A percentile compares a stretch with the other conserved stretches of the same genome.
Evolutionary conservation across 768 basidiomycete genomes (phyloP).

Genomic region (Cubamyces lactineus): DNA sequence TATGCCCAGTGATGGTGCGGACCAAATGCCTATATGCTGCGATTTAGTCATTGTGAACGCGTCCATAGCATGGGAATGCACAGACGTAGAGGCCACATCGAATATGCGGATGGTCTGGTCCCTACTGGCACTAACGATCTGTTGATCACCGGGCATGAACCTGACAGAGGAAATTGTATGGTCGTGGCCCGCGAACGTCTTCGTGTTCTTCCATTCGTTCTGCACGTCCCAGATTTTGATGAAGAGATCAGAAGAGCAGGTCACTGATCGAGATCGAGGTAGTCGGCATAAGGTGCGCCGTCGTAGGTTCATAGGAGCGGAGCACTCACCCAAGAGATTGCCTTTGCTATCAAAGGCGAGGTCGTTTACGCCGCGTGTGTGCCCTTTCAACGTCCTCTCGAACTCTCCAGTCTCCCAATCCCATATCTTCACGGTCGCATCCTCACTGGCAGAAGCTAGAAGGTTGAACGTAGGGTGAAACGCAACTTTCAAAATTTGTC

Average conservation of each 20-base stretch:
- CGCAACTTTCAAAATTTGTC: slow-evolving; percentile 40
- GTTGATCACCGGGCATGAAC: slow-evolving; percentile 56
- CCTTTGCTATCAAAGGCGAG: slow-evolving; percentile 62
- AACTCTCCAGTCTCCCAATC: slow-evolving; percentile 67
- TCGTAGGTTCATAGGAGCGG: slow-evolving; percentile 67
- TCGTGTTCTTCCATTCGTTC: slow-evolving; percentile 58
- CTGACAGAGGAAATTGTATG: slow-evolving; percentile 58
- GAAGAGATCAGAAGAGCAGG: slow-evolving; percentile 58
- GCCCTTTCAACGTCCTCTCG: slow-evolving; percentile 61
- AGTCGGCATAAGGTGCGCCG: slow-evolving; percentile 25
- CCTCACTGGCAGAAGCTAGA: slow-evolving; percentile 57
- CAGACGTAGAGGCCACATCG: slow-evolving; percentile 58
- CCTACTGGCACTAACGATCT: slow-evolving; percentile 55
- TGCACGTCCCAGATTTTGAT: slow-evolving; percentile 60
- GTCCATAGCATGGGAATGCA: not conserved
- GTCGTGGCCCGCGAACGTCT: slow-evolving; percentile 61
- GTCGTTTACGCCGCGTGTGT: slow-evolving; percentile 60
- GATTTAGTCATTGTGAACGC: not conserved
- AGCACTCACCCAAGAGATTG: slow-evolving; percentile 46
- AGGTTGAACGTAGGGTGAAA: slow-evolving; percentile 60
- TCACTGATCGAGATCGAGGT: slow-evolving; percentile 57
- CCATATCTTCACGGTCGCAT: slow-evolving; percentile 61
- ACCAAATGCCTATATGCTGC: slow-evolving; percentile 48
- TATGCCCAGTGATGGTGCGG: slow-evolving; percentile 52
- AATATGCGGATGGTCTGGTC: slow-evolving; percentile 59